A percentile compares a stretch with the other conserved stretches of the same genome.
These are phyloP conservation scores for Phanerodontia chrysosporium DNA, from an alignment of 768 basidiomycete species.

Conservation along the genomic window DNA sequence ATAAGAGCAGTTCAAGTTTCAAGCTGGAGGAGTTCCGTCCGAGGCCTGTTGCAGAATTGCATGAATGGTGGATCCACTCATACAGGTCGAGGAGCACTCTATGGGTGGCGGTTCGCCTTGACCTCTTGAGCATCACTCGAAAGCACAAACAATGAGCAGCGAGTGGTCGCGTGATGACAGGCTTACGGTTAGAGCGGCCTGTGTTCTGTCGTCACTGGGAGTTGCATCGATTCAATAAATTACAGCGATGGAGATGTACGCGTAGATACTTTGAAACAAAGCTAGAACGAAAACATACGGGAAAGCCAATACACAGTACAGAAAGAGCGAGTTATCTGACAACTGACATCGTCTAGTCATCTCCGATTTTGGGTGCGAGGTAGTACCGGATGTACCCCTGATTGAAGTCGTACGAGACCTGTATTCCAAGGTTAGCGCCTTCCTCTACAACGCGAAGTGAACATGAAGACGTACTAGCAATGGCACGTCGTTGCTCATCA, in stretches of 20 bases:
- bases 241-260: conserved; percentile 1
- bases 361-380: conserved; percentile 92
- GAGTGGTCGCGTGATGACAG: too few species aligned
- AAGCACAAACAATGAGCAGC: too few species aligned
- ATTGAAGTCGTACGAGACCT: conserved; percentile 89
- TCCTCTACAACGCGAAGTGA: not conserved
- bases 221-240: too few species aligned
- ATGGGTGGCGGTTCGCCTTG: too few species aligned
- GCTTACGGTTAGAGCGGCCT: too few species aligned
- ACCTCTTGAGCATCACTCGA: too few species aligned
- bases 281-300: not conserved
- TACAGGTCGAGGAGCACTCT: too few species aligned
- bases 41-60: too few species aligned
- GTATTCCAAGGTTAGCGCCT: not conserved
- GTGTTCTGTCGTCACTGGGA: too few species aligned
- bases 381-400: conserved; percentile 91
- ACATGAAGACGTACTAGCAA: conserved; percentile 54
- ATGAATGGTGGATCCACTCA: too few species aligned
- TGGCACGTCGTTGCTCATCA: conserved; percentile 92
- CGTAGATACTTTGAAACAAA: not conserved
- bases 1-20: too few species aligned
- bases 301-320: not conserved
- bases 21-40: too few species aligned
- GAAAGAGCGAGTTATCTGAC: not conserved
- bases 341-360: conserved; percentile 45